Evolutionary conservation across 1,284 basidiomycete genomes (phyloP).

Genomic region (Ustilago bromivora): DNA sequence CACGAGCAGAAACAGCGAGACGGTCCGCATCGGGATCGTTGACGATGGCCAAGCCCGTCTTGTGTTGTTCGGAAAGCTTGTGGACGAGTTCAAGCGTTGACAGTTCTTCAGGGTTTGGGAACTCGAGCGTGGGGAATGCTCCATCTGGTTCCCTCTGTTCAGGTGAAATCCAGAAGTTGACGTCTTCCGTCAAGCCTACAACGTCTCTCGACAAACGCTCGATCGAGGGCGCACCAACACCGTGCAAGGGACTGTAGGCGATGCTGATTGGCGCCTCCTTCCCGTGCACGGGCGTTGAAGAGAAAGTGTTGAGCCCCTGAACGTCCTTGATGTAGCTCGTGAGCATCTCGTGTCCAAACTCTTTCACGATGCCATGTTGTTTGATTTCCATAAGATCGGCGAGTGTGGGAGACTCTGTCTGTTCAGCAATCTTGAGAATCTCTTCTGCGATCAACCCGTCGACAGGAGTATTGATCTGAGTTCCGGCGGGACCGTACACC

Average conservation of each 20-base stretch:
- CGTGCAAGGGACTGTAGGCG: constrained; percentile 62
- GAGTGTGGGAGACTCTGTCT: constrained; percentile 25
- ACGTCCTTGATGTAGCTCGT: constrained; percentile 52
- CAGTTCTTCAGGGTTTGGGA: constrained; percentile 63
- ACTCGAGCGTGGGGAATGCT: constrained; percentile 62
- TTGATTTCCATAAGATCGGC: constrained; percentile 34
- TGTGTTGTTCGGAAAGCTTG: constrained; percentile 54
- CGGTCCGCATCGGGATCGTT: constrained; percentile 65
- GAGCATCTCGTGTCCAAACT: constrained; percentile 49
- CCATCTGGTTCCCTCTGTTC: constrained; percentile 62
- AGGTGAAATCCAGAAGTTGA: constrained; percentile 50
- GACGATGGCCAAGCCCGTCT: constrained; percentile 57
- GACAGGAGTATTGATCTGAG: constrained; percentile 64
- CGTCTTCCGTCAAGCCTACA: constrained; percentile 42
- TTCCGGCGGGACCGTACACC: constrained; percentile 58
- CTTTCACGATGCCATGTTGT: constrained; percentile 25
- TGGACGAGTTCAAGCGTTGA: constrained; percentile 61
- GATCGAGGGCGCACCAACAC: constrained; percentile 57
- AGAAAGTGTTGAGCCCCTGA: constrained; percentile 28
- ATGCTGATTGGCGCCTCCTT: constrained; percentile 42
- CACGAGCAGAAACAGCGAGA: constrained; percentile 55
- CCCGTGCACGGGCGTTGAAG: constrained; percentile 12
- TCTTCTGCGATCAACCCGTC: constrained; percentile 57
- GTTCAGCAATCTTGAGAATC: constrained; percentile 48
- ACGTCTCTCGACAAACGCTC: constrained; percentile 42